Evolutionary conservation across 1,284 basidiomycete genomes (phyloP).

Genomic region (Puccinia hordei): DNA sequence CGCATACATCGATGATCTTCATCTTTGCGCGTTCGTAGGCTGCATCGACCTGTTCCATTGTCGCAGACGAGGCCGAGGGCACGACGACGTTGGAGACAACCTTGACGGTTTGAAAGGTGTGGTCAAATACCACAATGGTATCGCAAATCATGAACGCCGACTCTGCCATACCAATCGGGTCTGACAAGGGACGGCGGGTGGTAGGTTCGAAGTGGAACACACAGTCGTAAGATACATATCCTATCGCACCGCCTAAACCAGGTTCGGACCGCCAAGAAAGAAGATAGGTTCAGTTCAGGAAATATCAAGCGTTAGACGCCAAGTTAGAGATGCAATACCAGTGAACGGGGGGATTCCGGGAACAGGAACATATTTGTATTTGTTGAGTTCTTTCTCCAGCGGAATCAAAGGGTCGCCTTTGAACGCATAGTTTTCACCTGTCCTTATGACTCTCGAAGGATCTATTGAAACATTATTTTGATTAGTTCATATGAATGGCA

Average conservation of each 20-base stretch:
- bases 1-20: constrained; percentile 75
- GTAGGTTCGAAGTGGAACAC: constrained; percentile 84
- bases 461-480: constrained; percentile 63
- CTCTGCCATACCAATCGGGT: constrained; percentile 79
- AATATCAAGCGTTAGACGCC: neutral
- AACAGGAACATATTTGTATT: constrained; percentile 86
- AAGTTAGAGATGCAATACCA: constrained; percentile 57
- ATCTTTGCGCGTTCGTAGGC: constrained; percentile 79
- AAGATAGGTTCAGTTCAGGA: neutral
- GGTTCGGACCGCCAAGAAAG: neutral
- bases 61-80: constrained; percentile 64
- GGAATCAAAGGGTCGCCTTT: constrained; percentile 82
- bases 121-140: constrained; percentile 92
- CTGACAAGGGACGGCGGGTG: constrained; percentile 70
- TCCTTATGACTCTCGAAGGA: constrained; percentile 86
- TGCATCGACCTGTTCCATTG: constrained; percentile 67
- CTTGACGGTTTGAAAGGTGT: constrained; percentile 91
- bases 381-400: constrained; percentile 81
- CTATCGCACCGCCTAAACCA: constrained; percentile 81
- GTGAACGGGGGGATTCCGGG: constrained; percentile 92
- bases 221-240: constrained; percentile 95
- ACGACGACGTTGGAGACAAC: constrained; percentile 93
- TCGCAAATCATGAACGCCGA: constrained; percentile 96
- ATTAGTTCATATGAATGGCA: neutral
- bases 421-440: constrained; percentile 78